Conservation (phyloP, 2,329 filamentous ascomycete species). For the Sporothrix brasiliensis region DNA sequence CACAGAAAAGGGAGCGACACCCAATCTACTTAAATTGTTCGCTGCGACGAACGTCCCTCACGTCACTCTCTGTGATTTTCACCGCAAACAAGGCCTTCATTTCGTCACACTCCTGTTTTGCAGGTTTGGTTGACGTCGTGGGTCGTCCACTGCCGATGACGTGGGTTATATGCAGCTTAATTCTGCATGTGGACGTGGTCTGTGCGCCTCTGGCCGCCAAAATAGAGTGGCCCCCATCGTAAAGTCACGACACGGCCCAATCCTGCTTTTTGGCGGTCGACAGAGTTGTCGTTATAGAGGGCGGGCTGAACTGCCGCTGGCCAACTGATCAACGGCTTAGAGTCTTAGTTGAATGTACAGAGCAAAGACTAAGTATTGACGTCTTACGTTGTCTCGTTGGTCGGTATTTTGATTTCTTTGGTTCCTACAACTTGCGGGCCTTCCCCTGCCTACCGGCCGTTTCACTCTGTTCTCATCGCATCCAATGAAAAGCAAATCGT, state of each 20-base stretch:
- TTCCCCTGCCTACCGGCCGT: not conserved
- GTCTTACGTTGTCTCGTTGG: too few species aligned
- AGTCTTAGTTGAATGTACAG: too few species aligned
- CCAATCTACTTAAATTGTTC: constrained; percentile 16
- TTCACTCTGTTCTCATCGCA: constrained; percentile 6
- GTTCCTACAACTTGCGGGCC: too few species aligned
- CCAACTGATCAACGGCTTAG: too few species aligned
- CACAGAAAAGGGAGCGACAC: not conserved
- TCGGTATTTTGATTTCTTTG: too few species aligned
- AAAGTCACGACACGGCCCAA: too few species aligned
- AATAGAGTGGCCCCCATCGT: too few species aligned
- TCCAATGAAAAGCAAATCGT: not conserved
- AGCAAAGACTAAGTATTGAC: too few species aligned
- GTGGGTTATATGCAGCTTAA: constrained; percentile 12
- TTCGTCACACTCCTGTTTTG: not conserved
- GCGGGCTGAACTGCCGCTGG: too few species aligned
- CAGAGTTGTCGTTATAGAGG: too few species aligned
- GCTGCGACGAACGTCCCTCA: not conserved
- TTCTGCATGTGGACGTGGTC: not conserved
- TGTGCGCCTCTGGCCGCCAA: not conserved
- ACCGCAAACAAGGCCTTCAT: not conserved
- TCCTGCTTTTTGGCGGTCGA: too few species aligned
- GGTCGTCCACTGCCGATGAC: constrained; percentile 15
- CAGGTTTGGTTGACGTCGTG: not conserved
- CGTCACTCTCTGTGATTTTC: not conserved